phyloP scores from a whole-genome alignment of 768 basidiomycete genomes.

The Panellus pusillus region DNA sequence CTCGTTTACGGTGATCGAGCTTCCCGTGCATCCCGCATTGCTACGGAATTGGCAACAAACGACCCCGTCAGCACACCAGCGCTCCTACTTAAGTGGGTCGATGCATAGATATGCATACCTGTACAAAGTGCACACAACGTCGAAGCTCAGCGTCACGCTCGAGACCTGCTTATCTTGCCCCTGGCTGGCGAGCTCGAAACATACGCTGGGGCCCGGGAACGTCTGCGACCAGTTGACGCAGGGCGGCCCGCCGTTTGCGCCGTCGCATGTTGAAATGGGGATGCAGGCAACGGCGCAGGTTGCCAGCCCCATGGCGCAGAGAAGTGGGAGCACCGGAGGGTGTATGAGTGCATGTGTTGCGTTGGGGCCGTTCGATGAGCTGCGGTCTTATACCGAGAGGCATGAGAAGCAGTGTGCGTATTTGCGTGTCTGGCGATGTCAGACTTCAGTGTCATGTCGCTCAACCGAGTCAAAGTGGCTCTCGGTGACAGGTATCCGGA shows the following conservation, averaged over 20 bases:
- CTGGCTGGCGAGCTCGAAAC: constrained; percentile 4
- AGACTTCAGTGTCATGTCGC: too few species aligned
- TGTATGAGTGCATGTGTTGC: too few species aligned
- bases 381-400: too few species aligned
- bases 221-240: constrained; percentile 5
- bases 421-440: too few species aligned
- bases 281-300: background rate
- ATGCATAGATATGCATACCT: background rate
- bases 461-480: too few species aligned
- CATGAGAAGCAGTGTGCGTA: too few species aligned
- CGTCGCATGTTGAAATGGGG: constrained; percentile 7
- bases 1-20: background rate
- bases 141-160: constrained; percentile 1
- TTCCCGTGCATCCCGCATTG: constrained; percentile 5
- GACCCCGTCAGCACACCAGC: too few species aligned
- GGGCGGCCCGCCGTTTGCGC: constrained; percentile 1
- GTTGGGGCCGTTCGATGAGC: too few species aligned
- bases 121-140: constrained; percentile 4
- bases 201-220: constrained; percentile 3
- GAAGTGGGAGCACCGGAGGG: too few species aligned
- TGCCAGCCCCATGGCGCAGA: too few species aligned
- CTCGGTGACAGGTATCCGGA: too few species aligned
- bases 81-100: too few species aligned
- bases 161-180: constrained; percentile 11
- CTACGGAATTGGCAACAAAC: background rate